Evolutionary conservation across 345 rosid genomes (phyloP), one percentile per base, ranked within the genome.

Genomic region (Euphorbia lathyris): DNA sequence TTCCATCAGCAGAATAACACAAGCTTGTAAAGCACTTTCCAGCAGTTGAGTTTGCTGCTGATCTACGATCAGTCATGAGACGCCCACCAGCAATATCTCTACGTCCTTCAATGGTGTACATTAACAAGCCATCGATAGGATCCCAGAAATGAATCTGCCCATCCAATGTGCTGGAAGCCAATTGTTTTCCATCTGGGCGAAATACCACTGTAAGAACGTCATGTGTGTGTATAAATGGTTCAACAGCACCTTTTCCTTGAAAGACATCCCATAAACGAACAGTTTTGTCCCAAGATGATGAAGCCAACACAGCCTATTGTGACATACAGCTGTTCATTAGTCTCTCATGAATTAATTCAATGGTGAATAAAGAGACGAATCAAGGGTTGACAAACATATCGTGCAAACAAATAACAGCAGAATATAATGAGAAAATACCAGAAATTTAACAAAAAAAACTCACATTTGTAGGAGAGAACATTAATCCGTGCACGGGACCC

Each of bases 91-190:
- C 84, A 42, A 95, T 92, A 84, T 95, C 98, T 79, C 97, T 92
- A 65, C 99, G 85, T 11, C 97, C 99, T 78, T 95, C 99, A 72
- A 92, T 90, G 72, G 97, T 88, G 84, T 85, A 87, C 98, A 95
- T 92, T 73, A 92, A 71, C 57, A 78, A 38, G 27, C 99, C 99
- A 79, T 92, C 88, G 69, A 90, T 74, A 52, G 98, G 93, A 79
- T 92, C 98, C 98, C 99, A 95, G 83, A 92, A 95, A 83, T 92
- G 88, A 73, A 95, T 92, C 74, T 85, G 92, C 32, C 99, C 99
- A 79, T 95, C 99, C 65, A 95, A 79, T 65, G 99, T 88, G 81
- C 96, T 86, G 51, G 85, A 86, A 73, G 98, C 99, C 81, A 95
- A 66, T 64, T 95, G 97, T 79, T 78, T 88, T 76, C 97, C 97